Base-by-base conservation (phyloP, 1,284 basidiomycete species). In the Laetiporus sulphureus region DNA sequence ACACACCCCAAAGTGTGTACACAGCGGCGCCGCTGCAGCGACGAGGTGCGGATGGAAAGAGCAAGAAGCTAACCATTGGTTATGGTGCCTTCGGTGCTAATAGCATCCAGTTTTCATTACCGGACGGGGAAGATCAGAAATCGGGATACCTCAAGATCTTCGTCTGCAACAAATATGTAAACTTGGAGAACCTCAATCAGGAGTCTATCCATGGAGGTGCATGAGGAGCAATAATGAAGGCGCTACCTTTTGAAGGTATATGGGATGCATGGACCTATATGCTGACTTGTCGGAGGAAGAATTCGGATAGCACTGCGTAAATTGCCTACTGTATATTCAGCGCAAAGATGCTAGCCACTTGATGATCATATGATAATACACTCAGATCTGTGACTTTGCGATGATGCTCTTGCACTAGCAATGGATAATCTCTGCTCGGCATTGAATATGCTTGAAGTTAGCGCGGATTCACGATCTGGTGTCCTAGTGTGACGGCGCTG, bases 61-160 rank as follows among this genome's bases (percentile, higher is more conserved):
- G 25, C 5, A 29, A 24, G 15, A 32, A 18, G 21, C 23, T 49
- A 3, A 16, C 32, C 4, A 34, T 49, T n/a, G 47, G 47, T 10
- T 33, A 44, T 18, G 25, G 21, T 5, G 20, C 30, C 12, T 32
- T 33, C 20, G 40, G 32, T 3, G 38, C 35, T 11, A 31, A 32
- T 12, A 41, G 40, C 32, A 23, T 49, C 20, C 22, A 15, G 11
- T 49, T 49, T 21, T 39, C 32, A 11, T 27, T 49, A 13, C 36
- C 36, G 5, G 5, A 16, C 5, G 40, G 36, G 3, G 31, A 21
- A 22, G 34, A 36, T 19, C 15, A 25, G n/a, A 44, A 48, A 23
- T 38, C 43, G 4, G 44, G 47, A 18, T 48, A 39, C 27, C 29
- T 45, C 10, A 48, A 48, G 37, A 30, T 45, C 0, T 48, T 40